phyloP scores from a whole-genome alignment of 345 rosid species.

The Citrus hindsii region DNA sequence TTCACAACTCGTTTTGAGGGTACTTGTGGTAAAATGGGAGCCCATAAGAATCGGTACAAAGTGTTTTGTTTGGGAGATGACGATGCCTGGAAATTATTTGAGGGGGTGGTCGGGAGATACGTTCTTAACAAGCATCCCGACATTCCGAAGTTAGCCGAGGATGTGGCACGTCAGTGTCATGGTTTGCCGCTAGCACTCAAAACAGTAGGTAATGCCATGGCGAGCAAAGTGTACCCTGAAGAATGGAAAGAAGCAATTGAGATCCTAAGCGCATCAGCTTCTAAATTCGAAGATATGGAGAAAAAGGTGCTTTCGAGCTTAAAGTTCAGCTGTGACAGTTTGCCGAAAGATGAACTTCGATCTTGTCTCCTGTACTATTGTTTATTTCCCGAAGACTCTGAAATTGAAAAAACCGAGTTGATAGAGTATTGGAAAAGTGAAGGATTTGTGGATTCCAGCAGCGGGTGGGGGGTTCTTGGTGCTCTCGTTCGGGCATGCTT shows the following conservation, averaged over 20 bases:
- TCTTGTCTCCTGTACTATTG: too few species aligned
- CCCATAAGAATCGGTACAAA: fast-evolving
- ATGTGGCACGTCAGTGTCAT: neutral
- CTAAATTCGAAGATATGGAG: neutral
- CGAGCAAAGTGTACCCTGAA: neutral
- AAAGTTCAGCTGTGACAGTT: neutral
- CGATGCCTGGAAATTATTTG: too few species aligned
- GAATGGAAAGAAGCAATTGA: neutral
- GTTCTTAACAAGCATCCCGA: too few species aligned
- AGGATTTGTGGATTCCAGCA: fast-evolving
- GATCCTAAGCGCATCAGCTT: neutral
- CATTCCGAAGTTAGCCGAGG: too few species aligned
- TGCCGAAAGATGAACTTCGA: fast-evolving
- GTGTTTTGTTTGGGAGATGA: too few species aligned
- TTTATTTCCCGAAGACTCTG: too few species aligned
- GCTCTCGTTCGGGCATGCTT: too few species aligned
- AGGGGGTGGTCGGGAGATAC: too few species aligned
- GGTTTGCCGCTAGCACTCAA: slow-evolving; percentile 3
- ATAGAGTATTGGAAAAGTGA: too few species aligned
- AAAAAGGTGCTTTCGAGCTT: neutral
- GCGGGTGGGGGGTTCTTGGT: fast-evolving
- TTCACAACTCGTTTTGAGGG: too few species aligned
- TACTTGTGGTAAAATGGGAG: too few species aligned
- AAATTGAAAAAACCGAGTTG: too few species aligned
- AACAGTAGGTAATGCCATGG: neutral